Evolutionary conservation across 139 green algal genomes (phyloP), one percentile per base, ranked within the genome.

Genomic region (Chlorella sp.): DNA sequence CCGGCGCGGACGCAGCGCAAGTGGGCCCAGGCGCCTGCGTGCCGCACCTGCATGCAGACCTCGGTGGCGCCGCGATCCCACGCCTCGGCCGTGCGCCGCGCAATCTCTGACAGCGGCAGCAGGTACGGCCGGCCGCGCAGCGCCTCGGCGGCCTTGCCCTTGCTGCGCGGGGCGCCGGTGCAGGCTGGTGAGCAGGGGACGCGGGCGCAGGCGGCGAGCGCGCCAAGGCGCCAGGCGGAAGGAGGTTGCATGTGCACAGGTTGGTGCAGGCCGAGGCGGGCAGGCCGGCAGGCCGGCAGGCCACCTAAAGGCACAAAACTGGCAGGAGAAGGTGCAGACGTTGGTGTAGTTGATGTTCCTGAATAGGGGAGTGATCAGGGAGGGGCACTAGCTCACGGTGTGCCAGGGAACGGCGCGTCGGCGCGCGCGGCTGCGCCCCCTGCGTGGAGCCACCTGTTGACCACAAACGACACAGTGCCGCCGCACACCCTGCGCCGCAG

Each of bases 281-380:
- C n/a, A n/a, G n/a, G n/a, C n/a, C n/a, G n/a, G n/a, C n/a, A n/a
- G n/a, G n/a, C 61, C 25, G 63, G 38, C 29, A 17, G 33, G 46
- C 27, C 29, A 65, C 53, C 70, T 86, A 74, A 96, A 96, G 1
- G 90, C 91, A 67, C 91, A 96, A 80, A 96, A 96, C 33, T 50
- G 62, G 80, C 91, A 95, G 50, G 65, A 78, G 51, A 73, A 88
- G 8, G 59, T 66, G 64, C 82, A 87, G 11, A 87, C 69, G 38
- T 87, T 86, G 31, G 93, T 97, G 88, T 97, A 97, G 83, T 97
- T 97, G 76, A 97, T 97, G 88, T 97, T 97, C 29, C 91, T 84
- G 75, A 91, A 94, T 25, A 76, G 36, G 65, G 41, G 55, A 35
- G 45, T 53, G 11, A 53, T 53, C 45, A 53, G 14, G 12, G 45